Conservation (phyloP, 2,329 filamentous ascomycete genomes). For the Neonectria neomacrospora region DNA sequence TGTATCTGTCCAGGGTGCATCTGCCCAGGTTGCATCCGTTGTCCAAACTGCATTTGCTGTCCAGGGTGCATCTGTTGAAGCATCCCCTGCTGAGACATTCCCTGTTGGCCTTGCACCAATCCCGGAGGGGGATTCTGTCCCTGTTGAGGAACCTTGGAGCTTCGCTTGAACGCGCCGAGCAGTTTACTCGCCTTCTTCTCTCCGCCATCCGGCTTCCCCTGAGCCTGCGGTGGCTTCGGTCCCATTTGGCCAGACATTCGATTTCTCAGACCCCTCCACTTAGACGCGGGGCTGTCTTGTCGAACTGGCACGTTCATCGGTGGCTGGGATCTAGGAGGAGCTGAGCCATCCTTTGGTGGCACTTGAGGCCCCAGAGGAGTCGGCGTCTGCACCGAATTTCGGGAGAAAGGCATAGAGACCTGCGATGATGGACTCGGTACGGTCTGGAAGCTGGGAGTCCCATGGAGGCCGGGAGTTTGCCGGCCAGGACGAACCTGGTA, state of each 20-base stretch:
- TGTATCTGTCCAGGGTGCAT: slow-evolving; percentile 21
- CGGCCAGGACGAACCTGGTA: slow-evolving; percentile 31
- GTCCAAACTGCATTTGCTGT: slow-evolving; percentile 23
- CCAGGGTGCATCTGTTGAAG: slow-evolving; percentile 26
- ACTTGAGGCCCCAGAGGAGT: slow-evolving; percentile 22
- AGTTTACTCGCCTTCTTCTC: slow-evolving; percentile 45
- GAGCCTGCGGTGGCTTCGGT: slow-evolving; percentile 32
- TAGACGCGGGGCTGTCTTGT: slow-evolving; percentile 42
- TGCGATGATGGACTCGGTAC: slow-evolving; percentile 28
- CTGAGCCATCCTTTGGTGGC: slow-evolving; percentile 28
- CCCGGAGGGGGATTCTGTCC: slow-evolving; percentile 25
- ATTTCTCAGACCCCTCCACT: slow-evolving; percentile 50
- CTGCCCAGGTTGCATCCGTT: slow-evolving; percentile 9
- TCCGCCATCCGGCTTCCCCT: slow-evolving; percentile 35
- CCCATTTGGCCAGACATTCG: slow-evolving; percentile 48
- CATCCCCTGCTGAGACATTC: slow-evolving; percentile 15
- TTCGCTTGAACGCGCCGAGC: slow-evolving; percentile 48
- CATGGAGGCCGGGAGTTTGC: slow-evolving; percentile 27
- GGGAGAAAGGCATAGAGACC: slow-evolving; percentile 24
- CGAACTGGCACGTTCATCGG: slow-evolving; percentile 25
- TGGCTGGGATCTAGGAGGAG: slow-evolving; percentile 21
- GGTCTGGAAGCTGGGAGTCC: slow-evolving; percentile 19
- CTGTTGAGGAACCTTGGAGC: slow-evolving; percentile 44
- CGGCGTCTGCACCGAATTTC: slow-evolving; percentile 35
- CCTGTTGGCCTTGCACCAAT: slow-evolving; percentile 16